Base-by-base conservation (phyloP, 129 eudicot species). In the Arctium minus region DNA sequence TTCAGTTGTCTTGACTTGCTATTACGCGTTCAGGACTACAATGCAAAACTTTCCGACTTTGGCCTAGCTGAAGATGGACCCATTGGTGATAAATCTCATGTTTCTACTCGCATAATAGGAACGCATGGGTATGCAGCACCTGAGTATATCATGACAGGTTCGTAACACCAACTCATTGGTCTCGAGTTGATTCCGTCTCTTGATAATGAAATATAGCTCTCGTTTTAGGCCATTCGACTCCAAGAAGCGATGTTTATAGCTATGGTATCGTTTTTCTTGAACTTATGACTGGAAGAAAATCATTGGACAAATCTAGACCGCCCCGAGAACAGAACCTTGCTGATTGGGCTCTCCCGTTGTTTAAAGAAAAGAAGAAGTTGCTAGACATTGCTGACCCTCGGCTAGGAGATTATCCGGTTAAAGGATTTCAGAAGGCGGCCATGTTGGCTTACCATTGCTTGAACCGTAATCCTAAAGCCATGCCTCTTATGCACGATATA, bases 21-120 rank as follows among this genome's bases (percentile, higher is more conserved):
- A 39, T 77, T 81, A 37, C 8, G 40, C 2, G 80, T 72, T 73
- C 91, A 95, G 97, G 94, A 91, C 76, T 95, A 95, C 81, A 95
- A 95, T 83, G 94, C 92, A 62, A 95, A 95, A 83, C 94, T 95
- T 33, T 92, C 98, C 1, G 98, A 95, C 82, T 95, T 95, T 86
- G 97, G 98, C 33, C 91, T 95, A 3, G 97, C 98, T 32, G 92
- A 92, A 82, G 97, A 92, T 83, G 98, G 98, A 72, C 98, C 98
- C 11, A 97, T 92, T 30, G 98, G 97, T 15, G 98, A 95, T 80
- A 95, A 95, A 82, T 88, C 98, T 76, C 98, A 92, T 78, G 98
- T 95, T 67, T 95, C 98, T 70, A 92, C 98, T 73, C 98, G 98
- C 79, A 95, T 95, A 81, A 95, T 95, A 97, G 98, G 98, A 80